A percentile compares a stretch with the other conserved stretches of the same genome.
Evolutionary conservation across 345 rosid genomes (phyloP).

Genomic region (Cardamine resedifolia): DNA sequence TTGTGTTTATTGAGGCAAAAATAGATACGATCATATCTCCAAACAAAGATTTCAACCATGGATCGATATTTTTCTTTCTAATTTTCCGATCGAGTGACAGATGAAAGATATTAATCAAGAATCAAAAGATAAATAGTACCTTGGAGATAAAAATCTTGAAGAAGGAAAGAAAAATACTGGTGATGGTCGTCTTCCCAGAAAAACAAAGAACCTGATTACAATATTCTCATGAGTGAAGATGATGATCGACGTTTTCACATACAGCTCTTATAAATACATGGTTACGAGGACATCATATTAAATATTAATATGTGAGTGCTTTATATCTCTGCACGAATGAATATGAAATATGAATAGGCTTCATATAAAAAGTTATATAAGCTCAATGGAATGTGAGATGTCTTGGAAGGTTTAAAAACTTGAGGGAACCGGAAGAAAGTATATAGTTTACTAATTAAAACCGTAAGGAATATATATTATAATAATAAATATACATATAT

Average conservation of each 20-base stretch:
- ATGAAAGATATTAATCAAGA: constrained; percentile 11
- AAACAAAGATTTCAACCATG: neutral
- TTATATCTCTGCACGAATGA: constrained; percentile 3
- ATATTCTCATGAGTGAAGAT: constrained; percentile 13
- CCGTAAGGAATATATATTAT: too few relatives aligned
- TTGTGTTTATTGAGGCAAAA: constrained; percentile 1
- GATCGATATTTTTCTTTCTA: neutral
- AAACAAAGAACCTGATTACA: neutral
- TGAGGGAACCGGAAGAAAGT: constrained; percentile 18
- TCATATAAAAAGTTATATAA: neutral
- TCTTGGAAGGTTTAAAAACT: constrained; percentile 25
- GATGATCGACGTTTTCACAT: constrained; percentile 14
- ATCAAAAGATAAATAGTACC: constrained; percentile 14
- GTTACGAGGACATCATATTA: constrained; percentile 23
- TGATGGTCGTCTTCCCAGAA: constrained; percentile 13
- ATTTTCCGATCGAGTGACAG: neutral
- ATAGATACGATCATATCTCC: neutral
- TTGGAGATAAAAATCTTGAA: constrained; percentile 13
- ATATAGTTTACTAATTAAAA: neutral
- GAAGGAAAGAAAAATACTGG: constrained; percentile 17
- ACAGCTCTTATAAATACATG: constrained; percentile 15
- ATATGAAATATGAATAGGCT: constrained; percentile 6
- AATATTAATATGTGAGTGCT: neutral
- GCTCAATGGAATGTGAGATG: neutral
- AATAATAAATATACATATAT: too few relatives aligned